A percentile compares a stretch with the other conserved stretches of the same genome.
These are phyloP conservation scores for Thelonectria discophora DNA, from an alignment of 2,329 filamentous ascomycete species.

Conservation along the genomic window DNA sequence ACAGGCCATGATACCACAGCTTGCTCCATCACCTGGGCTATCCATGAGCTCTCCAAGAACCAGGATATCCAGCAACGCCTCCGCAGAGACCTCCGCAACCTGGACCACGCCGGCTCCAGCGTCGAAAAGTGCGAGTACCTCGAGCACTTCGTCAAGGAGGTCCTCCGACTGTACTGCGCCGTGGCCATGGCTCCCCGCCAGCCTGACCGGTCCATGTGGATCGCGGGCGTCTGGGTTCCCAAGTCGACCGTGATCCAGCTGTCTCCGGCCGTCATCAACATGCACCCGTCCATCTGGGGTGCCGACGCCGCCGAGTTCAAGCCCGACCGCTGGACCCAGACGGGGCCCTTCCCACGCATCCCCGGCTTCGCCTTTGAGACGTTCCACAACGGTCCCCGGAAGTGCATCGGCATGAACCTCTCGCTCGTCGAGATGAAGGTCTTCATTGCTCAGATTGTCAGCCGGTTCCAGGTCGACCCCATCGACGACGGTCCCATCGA, in stretches of 20 bases:
- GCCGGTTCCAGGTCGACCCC: constrained; percentile 43
- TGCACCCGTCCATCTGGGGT: constrained; percentile 51
- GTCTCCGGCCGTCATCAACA: constrained; percentile 48
- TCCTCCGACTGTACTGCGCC: constrained; percentile 52
- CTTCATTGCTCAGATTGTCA: constrained; percentile 46
- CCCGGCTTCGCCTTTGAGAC: constrained; percentile 46
- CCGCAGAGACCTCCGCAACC: constrained; percentile 47
- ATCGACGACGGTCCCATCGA: constrained; percentile 30
- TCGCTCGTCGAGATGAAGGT: constrained; percentile 51
- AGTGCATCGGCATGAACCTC: constrained; percentile 51
- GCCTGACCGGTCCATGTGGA: constrained; percentile 45
- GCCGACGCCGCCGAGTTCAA: constrained; percentile 46
- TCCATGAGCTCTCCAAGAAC: constrained; percentile 50
- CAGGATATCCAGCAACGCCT: constrained; percentile 50
- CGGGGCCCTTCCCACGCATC: constrained; percentile 33
- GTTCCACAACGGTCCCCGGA: constrained; percentile 50
- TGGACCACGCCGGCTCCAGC: constrained; percentile 33
- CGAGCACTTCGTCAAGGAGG: constrained; percentile 55
- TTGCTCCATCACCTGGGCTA: constrained; percentile 53
- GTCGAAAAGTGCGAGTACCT: constrained; percentile 49
- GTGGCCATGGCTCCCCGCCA: constrained; percentile 48
- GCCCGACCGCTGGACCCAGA: constrained; percentile 51
- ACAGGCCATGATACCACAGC: constrained; percentile 55
- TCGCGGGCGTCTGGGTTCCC: constrained; percentile 49
- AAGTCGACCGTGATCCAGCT: constrained; percentile 51